These are phyloP conservation scores for Picochlorum sp. DNA, from an alignment of 139 green algal species.

Conservation along the genomic window DNA sequence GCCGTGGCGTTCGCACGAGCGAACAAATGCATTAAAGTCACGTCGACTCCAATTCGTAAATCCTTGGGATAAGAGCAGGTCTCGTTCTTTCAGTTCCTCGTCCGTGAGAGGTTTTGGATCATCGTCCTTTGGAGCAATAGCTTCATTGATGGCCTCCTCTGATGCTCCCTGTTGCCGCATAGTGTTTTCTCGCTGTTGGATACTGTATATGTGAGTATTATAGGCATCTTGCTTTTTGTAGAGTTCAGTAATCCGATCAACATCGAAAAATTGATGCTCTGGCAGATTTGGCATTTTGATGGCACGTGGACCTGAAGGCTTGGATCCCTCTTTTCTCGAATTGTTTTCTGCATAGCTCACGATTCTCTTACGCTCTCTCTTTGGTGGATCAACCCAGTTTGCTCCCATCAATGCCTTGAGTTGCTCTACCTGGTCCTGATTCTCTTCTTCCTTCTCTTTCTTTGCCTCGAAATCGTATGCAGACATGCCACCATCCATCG, in stretches of 20 bases:
- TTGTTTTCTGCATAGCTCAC: slow-evolving; percentile 78
- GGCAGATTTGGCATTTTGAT: slow-evolving; percentile 82
- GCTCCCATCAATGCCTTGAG: slow-evolving; percentile 49
- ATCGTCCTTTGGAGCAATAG: slow-evolving; percentile 42
- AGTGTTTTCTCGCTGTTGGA: slow-evolving; percentile 40
- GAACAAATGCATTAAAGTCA: slow-evolving; percentile 92
- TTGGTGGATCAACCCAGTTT: slow-evolving; percentile 94
- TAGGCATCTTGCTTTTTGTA: slow-evolving; percentile 81
- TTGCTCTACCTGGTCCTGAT: slow-evolving; percentile 30
- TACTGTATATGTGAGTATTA: slow-evolving; percentile 57
- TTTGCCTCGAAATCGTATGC: slow-evolving; percentile 81
- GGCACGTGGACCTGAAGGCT: slow-evolving; percentile 50
- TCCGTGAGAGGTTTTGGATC: slow-evolving; percentile 78
- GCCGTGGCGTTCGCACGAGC: slow-evolving; percentile 85
- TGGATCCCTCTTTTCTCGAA: slow-evolving; percentile 23
- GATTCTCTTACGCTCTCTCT: slow-evolving; percentile 89
- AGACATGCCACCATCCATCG: slow-evolving; percentile 81
- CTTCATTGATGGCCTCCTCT: slow-evolving; percentile 52
- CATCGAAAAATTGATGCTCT: slow-evolving; percentile 99
- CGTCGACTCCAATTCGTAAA: slow-evolving; percentile 84
- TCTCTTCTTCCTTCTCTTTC: slow-evolving; percentile 25
- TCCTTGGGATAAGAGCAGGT: slow-evolving; percentile 57
- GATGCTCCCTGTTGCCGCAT: slow-evolving; percentile 44
- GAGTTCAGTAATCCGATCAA: slow-evolving; percentile 62
- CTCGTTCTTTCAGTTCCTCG: slow-evolving; percentile 61